phyloP scores from a whole-genome alignment of 1,284 basidiomycete species.

The Erythrobasidium hasegawianum region DNA sequence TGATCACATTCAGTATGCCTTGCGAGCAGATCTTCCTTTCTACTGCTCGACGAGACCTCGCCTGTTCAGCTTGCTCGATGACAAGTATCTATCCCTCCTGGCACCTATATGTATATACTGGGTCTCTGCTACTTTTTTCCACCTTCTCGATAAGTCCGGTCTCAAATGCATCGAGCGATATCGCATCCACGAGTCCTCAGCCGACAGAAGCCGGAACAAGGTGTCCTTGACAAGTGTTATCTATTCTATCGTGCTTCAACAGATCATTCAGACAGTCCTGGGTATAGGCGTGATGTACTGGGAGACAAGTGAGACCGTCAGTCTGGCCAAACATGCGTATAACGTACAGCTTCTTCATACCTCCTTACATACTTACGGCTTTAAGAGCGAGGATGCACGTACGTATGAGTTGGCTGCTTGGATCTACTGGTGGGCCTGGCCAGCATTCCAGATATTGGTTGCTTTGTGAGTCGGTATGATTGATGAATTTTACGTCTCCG shows the following conservation, averaged over 20 bases:
- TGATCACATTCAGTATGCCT: too few species aligned
- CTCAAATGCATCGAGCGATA: conserved; percentile 77
- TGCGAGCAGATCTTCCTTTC: conserved; percentile 19
- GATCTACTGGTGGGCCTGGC: conserved; percentile 93
- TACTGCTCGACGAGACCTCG: conserved; percentile 51
- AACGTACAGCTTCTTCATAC: conserved; percentile 52
- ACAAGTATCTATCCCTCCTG: conserved; percentile 68
- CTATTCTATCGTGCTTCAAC: conserved; percentile 75
- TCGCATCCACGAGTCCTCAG: conserved; percentile 80
- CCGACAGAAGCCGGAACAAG: conserved; percentile 71
- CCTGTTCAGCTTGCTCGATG: conserved; percentile 63
- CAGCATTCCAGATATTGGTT: conserved; percentile 66
- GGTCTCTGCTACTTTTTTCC: conserved; percentile 73
- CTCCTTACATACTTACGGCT: conserved; percentile 52
- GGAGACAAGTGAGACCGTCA: conserved; percentile 49
- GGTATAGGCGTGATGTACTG: conserved; percentile 68
- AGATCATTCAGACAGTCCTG: conserved; percentile 74
- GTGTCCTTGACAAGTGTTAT: conserved; percentile 69
- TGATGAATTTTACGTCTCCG: not conserved
- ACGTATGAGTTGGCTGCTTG: conserved; percentile 62
- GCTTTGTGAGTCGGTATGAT: conserved; percentile 67
- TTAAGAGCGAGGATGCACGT: conserved; percentile 51
- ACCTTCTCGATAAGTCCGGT: conserved; percentile 63
- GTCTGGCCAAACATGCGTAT: conserved; percentile 57
- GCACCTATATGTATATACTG: conserved; percentile 85